Evolutionary conservation across 2,329 filamentous ascomycete species (phyloP).

Genomic region (Ceratocystis harringtonii): DNA sequence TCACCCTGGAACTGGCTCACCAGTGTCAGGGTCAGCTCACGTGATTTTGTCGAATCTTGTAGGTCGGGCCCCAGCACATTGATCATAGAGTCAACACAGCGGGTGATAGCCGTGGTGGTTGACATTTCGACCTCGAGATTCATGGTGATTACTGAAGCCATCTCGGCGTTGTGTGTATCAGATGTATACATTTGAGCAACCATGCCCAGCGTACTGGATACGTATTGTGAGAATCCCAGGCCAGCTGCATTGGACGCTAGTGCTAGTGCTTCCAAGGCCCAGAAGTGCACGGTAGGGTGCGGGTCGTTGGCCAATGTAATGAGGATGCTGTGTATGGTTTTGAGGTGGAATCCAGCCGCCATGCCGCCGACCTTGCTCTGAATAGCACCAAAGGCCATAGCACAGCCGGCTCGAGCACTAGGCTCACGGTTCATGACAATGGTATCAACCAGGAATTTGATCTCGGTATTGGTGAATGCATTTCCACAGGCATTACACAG

Average conservation of each 20-base stretch:
- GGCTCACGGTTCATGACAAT: constrained; percentile 91
- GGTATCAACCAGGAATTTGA: constrained; percentile 83
- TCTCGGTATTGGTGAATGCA: constrained; percentile 72
- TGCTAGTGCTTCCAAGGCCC: constrained; percentile 79
- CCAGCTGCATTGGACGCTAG: constrained; percentile 84
- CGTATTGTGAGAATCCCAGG: constrained; percentile 78
- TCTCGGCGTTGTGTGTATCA: constrained; percentile 80
- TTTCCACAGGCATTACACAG: constrained; percentile 78
- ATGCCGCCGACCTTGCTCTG: constrained; percentile 93
- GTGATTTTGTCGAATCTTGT: constrained; percentile 80
- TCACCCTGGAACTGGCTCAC: constrained; percentile 71
- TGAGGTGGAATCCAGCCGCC: constrained; percentile 90
- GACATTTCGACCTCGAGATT: constrained; percentile 79
- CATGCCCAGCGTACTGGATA: constrained; percentile 83
- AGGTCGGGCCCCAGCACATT: constrained; percentile 92
- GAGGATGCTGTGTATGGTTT: constrained; percentile 93
- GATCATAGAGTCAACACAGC: constrained; percentile 87
- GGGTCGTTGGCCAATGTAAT: constrained; percentile 95
- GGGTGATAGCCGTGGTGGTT: constrained; percentile 66
- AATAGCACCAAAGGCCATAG: constrained; percentile 82
- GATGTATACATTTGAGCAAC: constrained; percentile 82
- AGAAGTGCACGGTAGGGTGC: constrained; percentile 89
- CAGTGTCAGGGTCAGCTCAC: constrained; percentile 78
- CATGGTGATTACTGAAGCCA: constrained; percentile 64
- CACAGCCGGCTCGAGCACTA: constrained; percentile 82